Evolutionary conservation across 2,329 filamentous ascomycete genomes (phyloP), one percentile per base, ranked within the genome.

Genomic region (Colletotrichum paranaense): DNA sequence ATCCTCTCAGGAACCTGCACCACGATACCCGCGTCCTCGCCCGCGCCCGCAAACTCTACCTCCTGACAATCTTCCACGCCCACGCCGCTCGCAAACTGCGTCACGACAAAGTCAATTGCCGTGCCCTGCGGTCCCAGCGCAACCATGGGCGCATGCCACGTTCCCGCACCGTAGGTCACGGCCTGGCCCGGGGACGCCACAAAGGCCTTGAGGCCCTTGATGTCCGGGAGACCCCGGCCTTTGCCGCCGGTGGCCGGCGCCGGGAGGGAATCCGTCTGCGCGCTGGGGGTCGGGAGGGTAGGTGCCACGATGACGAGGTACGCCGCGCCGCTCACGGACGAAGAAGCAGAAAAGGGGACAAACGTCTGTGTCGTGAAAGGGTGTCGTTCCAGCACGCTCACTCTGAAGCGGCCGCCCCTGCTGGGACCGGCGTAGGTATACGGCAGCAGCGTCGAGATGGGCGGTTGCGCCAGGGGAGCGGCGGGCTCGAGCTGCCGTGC

Each of bases 101-200:
- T 90, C 2, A 98, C 96, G 5, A 97, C 90, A 82, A 98, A 98
- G 80, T 97, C 94, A 60, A 98, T 86, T 24, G 91, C 87, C 30
- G 85, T 84, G 2, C 84, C 86, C 2, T 78, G 68, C 2, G 80
- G 75, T 0, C 95, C 95, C 62, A 98, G 83, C 19, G 94, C 95
- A 16, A 95, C 93, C 96, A 99, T 98, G 0, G 97, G 97, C 74
- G 96, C 95, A 86, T 99, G 97, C 90, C 96, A 99, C 67, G 95
- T 98, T 5, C 95, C 97, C 1, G 94, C 92, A 1, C 90, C 95
- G 81, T 98, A 99, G 3, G 95, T 98, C 16, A 99, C 94, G 12
- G 95, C 95, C 84, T 98, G 95, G 28, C 89, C 88, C 3, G 91
- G 92, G 62, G 88, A 90, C 1, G 94, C 95, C 67, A 97, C 84